Percentiles rank a stretch among this genome's conserved stretches.
Conservation (phyloP, 129 eudicot genomes). For the Gnaphalium uliginosum region DNA sequence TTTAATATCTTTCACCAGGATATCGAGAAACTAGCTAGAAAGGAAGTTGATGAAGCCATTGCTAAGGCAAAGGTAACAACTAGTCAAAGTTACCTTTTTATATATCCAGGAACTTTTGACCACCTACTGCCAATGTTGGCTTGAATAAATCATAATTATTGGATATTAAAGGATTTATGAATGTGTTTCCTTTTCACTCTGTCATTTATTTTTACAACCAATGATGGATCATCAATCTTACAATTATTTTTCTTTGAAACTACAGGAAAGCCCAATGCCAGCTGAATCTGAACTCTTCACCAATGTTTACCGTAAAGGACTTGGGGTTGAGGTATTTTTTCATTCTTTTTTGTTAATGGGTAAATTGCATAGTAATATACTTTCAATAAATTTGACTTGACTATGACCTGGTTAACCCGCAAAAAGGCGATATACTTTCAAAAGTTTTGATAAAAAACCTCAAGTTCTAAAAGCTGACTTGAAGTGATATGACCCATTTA, state of each 20-base stretch:
- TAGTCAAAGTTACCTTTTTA: background rate
- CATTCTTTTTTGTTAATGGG: background rate
- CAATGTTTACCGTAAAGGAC: constrained; percentile 85
- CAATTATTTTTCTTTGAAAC: constrained; percentile 16
- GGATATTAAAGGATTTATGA: background rate
- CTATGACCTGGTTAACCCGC: background rate
- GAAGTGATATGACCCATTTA: background rate
- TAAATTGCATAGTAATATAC: background rate
- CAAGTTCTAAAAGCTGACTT: background rate
- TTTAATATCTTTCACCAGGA: constrained; percentile 49
- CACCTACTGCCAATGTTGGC: background rate
- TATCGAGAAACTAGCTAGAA: constrained; percentile 79
- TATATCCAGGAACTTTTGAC: background rate
- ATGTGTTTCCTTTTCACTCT: background rate
- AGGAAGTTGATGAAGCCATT: constrained; percentile 96
- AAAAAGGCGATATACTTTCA: too few species aligned
- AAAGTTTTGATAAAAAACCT: background rate
- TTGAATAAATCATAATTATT: background rate
- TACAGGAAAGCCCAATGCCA: constrained; percentile 91
- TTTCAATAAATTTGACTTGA: background rate
- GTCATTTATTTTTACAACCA: background rate
- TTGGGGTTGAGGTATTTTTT: constrained; percentile 77
- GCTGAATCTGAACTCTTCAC: constrained; percentile 80
- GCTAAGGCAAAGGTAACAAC: constrained; percentile 83
- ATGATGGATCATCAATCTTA: background rate